Percentiles rank a stretch among this genome's conserved stretches.
Conservation (phyloP, 805 yeast genomes). For the Debaryomyces prosopidis region DNA sequence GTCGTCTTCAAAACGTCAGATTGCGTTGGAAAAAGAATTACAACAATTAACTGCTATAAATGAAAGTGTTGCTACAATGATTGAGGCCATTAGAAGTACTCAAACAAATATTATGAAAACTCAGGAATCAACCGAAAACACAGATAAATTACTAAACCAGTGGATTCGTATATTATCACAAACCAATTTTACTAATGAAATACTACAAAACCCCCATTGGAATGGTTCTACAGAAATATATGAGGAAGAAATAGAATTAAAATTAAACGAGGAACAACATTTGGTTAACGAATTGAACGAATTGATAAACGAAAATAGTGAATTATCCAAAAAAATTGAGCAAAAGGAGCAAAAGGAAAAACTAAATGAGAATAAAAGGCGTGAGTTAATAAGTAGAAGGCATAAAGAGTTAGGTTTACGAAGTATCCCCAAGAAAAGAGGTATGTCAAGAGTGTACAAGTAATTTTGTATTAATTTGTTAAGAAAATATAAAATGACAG, state of each 20-base stretch:
- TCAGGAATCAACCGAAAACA: slow-evolving; percentile 46
- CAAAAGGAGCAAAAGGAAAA: slow-evolving; percentile 13
- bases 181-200: slow-evolving; percentile 52
- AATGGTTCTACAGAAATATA: slow-evolving; percentile 26
- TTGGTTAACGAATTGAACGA: slow-evolving; percentile 23
- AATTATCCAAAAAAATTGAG: slow-evolving; percentile 19
- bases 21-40: slow-evolving; percentile 30
- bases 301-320: slow-evolving; percentile 28
- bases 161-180: slow-evolving; percentile 67
- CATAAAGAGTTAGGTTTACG: slow-evolving; percentile 25
- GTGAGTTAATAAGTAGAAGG: slow-evolving; percentile 16
- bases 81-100: slow-evolving; percentile 27
- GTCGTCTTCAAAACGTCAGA: slow-evolving; percentile 7
- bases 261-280: slow-evolving; percentile 19
- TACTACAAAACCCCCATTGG: slow-evolving; percentile 46
- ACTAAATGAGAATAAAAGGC: slow-evolving; percentile 6
- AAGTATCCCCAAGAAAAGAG: slow-evolving; percentile 2
- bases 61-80: slow-evolving; percentile 27
- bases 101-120: slow-evolving; percentile 28
- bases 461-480: no score
- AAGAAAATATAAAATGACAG: no score
- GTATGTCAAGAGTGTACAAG: neutral
- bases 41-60: slow-evolving; percentile 33
- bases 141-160: slow-evolving; percentile 52
- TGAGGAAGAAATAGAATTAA: slow-evolving; percentile 16